Percentiles rank a stretch among this genome's conserved stretches.
phyloP scores from a whole-genome alignment of 768 basidiomycete genomes.

The Xanthoconium stramineum region DNA sequence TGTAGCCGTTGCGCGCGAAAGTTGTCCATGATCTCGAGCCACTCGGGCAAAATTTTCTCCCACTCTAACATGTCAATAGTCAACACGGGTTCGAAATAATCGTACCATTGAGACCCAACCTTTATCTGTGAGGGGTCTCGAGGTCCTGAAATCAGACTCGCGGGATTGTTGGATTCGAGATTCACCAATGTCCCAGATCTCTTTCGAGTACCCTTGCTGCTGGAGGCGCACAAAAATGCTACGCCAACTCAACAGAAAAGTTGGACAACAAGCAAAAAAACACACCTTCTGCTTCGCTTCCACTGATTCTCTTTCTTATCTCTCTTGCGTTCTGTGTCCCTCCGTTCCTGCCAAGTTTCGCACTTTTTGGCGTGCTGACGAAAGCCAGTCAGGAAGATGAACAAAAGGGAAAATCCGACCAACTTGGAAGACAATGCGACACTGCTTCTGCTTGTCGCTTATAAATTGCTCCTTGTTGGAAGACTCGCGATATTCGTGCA shows the following conservation, averaged over 20 bases:
- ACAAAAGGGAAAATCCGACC: background rate
- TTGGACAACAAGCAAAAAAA: no score
- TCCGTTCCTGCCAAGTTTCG: background rate
- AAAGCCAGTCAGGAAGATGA: background rate
- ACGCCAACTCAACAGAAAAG: background rate
- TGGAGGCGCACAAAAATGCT: slow-evolving; percentile 13
- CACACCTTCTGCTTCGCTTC: slow-evolving; percentile 1
- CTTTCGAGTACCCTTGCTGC: slow-evolving; percentile 1
- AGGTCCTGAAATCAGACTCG: background rate
- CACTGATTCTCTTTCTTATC: background rate
- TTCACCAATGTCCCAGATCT: no score
- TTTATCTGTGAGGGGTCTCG: slow-evolving; percentile 8
- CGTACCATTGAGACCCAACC: no score
- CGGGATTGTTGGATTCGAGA: background rate
- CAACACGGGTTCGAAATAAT: background rate
- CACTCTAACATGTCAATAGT: background rate
- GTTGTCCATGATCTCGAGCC: background rate
- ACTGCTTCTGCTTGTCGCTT: background rate
- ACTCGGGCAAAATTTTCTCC: slow-evolving; percentile 1
- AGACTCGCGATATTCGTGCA: slow-evolving; percentile 2
- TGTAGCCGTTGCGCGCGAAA: background rate
- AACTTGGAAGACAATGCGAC: background rate
- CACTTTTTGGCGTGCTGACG: slow-evolving; percentile 6
- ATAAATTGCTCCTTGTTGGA: slow-evolving; percentile 2
- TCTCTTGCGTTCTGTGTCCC: background rate